These are phyloP conservation scores for Aspergillaceae sp. DNA, from an alignment of 2,329 filamentous ascomycete genomes.

Conservation along the genomic window DNA sequence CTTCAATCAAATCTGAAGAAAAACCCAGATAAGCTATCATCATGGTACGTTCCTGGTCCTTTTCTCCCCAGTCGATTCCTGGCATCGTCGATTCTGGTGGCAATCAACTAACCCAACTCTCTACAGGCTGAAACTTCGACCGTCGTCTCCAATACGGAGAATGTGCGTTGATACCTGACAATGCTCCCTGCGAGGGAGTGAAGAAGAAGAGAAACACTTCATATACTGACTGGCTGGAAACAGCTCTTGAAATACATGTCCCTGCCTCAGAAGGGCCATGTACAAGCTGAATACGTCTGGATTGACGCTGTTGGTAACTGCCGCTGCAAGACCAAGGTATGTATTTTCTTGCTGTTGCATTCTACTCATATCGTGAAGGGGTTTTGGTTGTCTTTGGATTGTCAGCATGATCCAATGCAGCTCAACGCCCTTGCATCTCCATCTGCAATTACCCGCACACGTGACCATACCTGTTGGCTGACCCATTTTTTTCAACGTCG, in stretches of 20 bases:
- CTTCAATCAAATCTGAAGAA: background rate
- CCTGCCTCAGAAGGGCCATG: constrained; percentile 77
- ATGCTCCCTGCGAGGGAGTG: background rate
- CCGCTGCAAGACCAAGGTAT: constrained; percentile 93
- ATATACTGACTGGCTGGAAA: constrained; percentile 35
- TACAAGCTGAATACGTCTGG: constrained; percentile 98
- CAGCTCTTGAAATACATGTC: constrained; percentile 87
- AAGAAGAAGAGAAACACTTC: background rate
- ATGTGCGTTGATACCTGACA: constrained; percentile 32
- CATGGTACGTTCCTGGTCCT: constrained; percentile 17
- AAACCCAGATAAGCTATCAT: constrained; percentile 15
- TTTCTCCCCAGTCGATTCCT: background rate
- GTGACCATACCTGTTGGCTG: constrained; percentile 11
- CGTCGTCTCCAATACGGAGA: constrained; percentile 40
- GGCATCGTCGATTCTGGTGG: background rate
- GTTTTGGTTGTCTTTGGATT: background rate
- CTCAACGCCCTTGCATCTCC: constrained; percentile 5
- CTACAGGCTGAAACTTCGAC: constrained; percentile 33
- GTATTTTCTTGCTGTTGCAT: constrained; percentile 23
- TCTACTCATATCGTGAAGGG: no score
- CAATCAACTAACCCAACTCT: constrained; percentile 23
- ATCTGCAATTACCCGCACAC: constrained; percentile 22
- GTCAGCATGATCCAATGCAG: background rate
- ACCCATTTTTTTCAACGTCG: constrained; percentile 1
- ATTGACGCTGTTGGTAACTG: constrained; percentile 74